A percentile compares a stretch with the other conserved stretches of the same genome.
Conservation (phyloP, 257 asterid species). For the Ophiorrhiza pumila region DNA sequence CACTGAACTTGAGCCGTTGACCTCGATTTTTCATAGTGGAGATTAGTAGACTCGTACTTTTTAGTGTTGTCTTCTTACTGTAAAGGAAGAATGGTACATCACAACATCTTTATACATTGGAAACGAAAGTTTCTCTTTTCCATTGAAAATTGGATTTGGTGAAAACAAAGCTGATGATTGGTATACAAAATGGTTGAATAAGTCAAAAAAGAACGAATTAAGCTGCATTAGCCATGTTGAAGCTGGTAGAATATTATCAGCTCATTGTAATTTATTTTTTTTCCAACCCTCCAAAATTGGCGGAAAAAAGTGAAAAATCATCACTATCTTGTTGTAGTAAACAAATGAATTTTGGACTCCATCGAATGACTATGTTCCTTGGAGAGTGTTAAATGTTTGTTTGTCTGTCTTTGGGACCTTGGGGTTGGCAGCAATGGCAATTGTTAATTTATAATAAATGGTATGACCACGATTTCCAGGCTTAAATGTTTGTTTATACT, state of each 20-base stretch:
- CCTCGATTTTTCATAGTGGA: neutral
- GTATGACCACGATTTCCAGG: neutral
- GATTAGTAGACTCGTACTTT: neutral
- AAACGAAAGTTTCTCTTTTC: neutral
- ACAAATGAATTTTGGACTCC: neutral
- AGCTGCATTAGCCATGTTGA: too few relatives aligned
- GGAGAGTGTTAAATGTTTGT: neutral
- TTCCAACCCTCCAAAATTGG: constrained; percentile 20
- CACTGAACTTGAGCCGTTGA: neutral
- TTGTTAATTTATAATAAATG: neutral
- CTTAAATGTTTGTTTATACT: constrained; percentile 5
- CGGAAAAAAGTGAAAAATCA: constrained; percentile 20
- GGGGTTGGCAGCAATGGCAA: neutral
- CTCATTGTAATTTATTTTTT: neutral
- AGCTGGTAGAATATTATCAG: neutral
- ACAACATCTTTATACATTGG: neutral
- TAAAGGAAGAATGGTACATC: neutral
- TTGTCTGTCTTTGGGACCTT: neutral
- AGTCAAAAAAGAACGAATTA: constrained; percentile 21
- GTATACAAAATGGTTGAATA: neutral
- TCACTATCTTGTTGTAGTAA: neutral
- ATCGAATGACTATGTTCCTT: neutral
- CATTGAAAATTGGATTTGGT: constrained; percentile 12
- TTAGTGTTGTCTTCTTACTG: neutral
- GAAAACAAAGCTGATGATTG: neutral